Base-by-base conservation (phyloP, 1,139 yeast genomes). In the Yamadazyma siamensis region DNA sequence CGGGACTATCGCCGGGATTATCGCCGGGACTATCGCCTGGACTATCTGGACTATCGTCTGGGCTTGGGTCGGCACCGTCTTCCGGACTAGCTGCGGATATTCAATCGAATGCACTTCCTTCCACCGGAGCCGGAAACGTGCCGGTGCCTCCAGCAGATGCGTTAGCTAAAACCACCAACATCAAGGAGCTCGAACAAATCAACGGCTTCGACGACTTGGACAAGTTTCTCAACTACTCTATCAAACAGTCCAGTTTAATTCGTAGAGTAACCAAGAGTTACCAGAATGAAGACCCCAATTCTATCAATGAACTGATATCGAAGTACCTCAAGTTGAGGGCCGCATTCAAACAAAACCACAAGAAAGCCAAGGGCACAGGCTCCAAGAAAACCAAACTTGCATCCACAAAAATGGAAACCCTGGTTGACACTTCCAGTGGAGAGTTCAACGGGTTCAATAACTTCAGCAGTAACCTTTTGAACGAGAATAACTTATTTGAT, bases 151-250 rank as follows among this genome's bases (percentile, higher is more conserved):
- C 13, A 15, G 12, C 15, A 11, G 15, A 17, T n/a, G n/a, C n/a
- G n/a, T n/a, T n/a, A n/a, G 8, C 26, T 13, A 21, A 17, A 24
- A 25, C 15, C 14, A 15, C 26, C 11, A 35, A 46, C 28, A 50
- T 53, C 30, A 68, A 65, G 18, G 45, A 65, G 42, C 45, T 68
- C 19, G 74, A 67, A 32, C 52, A 56, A 12, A 64, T 68, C 29
- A 62, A 62, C 38, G 64, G 65, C 35, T 47, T 65, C 21, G 61
- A 63, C 37, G 75, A 68, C 45, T 54, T 68, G 40, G 66, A 68
- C 39, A 59, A 61, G 41, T 65, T 66, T 35, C 47, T 68, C 28
- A 59, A 56, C n/a, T 67, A 66, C 39, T 48, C 64, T 23, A 58
- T 61, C 23, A 65, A 61, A 34, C 62, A 65, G 12, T 55, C 68